phyloP scores from a whole-genome alignment of 208 protist genomes.

The Leishmania arabica region DNA sequence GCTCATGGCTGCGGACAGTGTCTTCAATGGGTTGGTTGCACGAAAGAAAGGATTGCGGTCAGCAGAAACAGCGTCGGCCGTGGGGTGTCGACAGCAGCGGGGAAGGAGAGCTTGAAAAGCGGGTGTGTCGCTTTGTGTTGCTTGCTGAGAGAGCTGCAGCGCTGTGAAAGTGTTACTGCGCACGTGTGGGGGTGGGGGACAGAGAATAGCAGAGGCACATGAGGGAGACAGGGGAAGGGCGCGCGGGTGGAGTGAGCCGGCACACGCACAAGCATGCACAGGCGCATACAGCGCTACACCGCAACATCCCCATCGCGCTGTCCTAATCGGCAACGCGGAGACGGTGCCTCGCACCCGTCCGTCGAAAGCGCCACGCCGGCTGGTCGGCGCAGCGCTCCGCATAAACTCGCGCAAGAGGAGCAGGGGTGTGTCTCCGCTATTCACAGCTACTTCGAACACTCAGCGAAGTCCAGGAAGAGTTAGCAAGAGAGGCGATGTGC shows the following conservation, averaged over 20 bases:
- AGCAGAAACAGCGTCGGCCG: not conserved
- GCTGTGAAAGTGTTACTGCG: not conserved
- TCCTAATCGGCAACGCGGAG: not conserved
- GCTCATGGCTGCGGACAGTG: not conserved
- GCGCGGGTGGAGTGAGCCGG: not conserved
- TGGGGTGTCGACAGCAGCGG: not conserved
- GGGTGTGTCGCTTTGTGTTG: not conserved
- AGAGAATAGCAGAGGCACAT: not conserved
- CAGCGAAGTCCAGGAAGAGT: not conserved
- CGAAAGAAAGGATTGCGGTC: not conserved
- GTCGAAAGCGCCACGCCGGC: not conserved
- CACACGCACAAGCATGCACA: not conserved
- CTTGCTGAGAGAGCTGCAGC: not conserved
- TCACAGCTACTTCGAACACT: not conserved
- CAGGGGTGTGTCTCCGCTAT: not conserved
- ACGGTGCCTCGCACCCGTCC: not conserved
- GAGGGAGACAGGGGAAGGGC: not conserved
- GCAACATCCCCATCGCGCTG: not conserved
- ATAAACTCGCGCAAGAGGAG: not conserved
- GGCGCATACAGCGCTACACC: not conserved
- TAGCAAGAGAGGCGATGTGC: not conserved
- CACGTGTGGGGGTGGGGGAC: not conserved
- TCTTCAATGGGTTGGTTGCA: not conserved
- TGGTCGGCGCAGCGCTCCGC: not conserved
- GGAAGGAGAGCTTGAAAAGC: not conserved